A percentile compares a stretch with the other conserved stretches of the same genome.
These are phyloP conservation scores for Marsdenia floribunda DNA, from an alignment of 257 asterid genomes.

Conservation along the genomic window DNA sequence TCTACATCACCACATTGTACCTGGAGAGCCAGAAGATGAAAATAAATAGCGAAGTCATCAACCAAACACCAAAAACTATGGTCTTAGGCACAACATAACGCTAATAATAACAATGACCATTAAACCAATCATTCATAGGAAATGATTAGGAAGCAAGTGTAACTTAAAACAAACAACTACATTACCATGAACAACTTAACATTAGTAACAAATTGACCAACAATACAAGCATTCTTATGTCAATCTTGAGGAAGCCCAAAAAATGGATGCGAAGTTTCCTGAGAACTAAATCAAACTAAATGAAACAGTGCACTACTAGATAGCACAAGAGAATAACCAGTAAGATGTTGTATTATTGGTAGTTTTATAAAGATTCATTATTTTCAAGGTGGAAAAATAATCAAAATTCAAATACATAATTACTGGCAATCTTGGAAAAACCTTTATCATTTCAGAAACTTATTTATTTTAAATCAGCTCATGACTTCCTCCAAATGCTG, in stretches of 20 bases:
- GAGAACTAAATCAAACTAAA: neutral
- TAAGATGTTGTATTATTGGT: neutral
- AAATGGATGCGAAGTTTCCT: neutral
- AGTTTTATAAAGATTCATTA: neutral
- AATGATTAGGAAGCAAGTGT: too few relatives aligned
- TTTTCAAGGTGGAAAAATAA: neutral
- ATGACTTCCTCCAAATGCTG: neutral
- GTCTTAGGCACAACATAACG: neutral
- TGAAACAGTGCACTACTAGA: neutral
- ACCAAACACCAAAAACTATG: neutral
- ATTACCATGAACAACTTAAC: neutral
- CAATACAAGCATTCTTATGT: neutral
- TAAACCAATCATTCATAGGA: too few relatives aligned
- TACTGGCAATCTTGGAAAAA: neutral
- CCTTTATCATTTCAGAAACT: neutral
- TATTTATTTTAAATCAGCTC: neutral
- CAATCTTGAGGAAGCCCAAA: neutral
- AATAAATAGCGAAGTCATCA: neutral
- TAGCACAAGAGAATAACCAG: neutral
- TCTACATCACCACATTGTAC: conserved; percentile 88
- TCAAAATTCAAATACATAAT: neutral
- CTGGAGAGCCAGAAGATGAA: conserved; percentile 32
- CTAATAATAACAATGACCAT: too few relatives aligned
- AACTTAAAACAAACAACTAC: neutral
- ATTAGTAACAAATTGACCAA: neutral